A percentile compares a stretch with the other conserved stretches of the same genome.
Conservation (phyloP, 1,284 basidiomycete species). For the Malassezia sp. region DNA sequence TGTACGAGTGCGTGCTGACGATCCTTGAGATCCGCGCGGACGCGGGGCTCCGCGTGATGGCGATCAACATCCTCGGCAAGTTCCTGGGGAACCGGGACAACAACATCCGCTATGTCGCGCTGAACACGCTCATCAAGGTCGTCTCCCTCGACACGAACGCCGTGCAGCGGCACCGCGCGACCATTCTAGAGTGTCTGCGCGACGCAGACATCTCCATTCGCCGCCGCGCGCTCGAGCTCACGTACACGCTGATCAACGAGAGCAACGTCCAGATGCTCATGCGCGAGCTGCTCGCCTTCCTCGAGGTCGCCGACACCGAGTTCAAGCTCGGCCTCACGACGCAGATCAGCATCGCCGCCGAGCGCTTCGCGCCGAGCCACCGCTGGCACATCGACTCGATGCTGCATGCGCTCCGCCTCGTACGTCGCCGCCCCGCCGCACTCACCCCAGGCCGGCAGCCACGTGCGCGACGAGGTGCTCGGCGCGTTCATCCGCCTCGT, state of each 20-base stretch:
- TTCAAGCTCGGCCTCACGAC: conserved; percentile 97
- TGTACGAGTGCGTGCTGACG: conserved; percentile 94
- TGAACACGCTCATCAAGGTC: conserved; percentile 97
- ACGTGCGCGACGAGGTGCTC: conserved; percentile 89
- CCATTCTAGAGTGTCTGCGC: conserved; percentile 91
- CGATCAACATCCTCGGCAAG: conserved; percentile 97
- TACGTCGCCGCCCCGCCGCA: too few species aligned
- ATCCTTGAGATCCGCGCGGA: conserved; percentile 98
- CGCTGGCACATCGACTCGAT: conserved; percentile 99
- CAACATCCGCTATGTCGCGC: conserved; percentile 93
- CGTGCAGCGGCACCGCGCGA: conserved; percentile 93
- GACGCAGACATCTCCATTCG: conserved; percentile 99
- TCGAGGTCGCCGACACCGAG: conserved; percentile 96
- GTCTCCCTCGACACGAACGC: conserved; percentile 96
- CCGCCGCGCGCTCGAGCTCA: conserved; percentile 85
- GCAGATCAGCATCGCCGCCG: conserved; percentile 89
- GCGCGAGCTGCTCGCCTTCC: conserved; percentile 82
- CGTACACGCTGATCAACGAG: conserved; percentile 94
- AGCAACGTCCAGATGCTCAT: conserved; percentile 84
- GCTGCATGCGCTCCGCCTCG: conserved; percentile 78
- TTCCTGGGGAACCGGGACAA: conserved; percentile 97
- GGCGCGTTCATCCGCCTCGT: conserved; percentile 91
- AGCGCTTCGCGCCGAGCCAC: conserved; percentile 92
- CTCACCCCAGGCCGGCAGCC: too few species aligned
- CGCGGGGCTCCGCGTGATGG: conserved; percentile 90